Evolutionary conservation across 257 asterid species (phyloP).

Genomic region (Nicotiana obtusifolia): DNA sequence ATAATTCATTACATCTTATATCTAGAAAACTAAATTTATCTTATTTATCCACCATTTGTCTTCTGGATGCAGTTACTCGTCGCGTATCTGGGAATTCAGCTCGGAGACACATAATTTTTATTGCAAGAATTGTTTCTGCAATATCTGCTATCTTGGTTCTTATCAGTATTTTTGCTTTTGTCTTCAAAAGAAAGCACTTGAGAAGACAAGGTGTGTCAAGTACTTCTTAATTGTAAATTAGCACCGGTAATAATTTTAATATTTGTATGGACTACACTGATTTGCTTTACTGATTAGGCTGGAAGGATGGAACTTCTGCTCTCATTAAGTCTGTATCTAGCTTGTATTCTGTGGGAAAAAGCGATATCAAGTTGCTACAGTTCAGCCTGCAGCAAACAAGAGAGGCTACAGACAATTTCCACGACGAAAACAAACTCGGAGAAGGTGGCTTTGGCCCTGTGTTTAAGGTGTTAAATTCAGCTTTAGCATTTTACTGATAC

Average conservation of each 20-base stretch:
- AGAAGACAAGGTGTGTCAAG: background rate
- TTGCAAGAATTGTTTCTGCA: background rate
- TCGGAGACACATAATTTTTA: background rate
- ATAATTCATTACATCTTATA: background rate
- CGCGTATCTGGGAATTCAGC: background rate
- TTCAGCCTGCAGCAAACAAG: background rate
- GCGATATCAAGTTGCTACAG: background rate
- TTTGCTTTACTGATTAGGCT: background rate
- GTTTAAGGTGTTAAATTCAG: slow-evolving; percentile 11
- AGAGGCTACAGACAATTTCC: slow-evolving; percentile 14
- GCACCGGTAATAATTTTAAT: background rate
- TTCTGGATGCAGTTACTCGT: background rate
- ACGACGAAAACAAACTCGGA: slow-evolving; percentile 13
- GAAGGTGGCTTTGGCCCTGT: slow-evolving; percentile 21
- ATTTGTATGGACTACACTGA: background rate
- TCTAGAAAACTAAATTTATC: background rate
- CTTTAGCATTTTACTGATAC: background rate
- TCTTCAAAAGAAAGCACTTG: background rate
- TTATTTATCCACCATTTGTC: background rate
- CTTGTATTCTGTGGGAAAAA: background rate
- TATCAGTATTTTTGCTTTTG: background rate
- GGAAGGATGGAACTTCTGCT: slow-evolving; percentile 3
- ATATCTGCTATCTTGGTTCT: background rate
- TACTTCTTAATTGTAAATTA: background rate
- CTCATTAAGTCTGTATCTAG: background rate